phyloP scores from a whole-genome alignment of 805 yeast genomes.

The Wickerhamomyces hampshirensis region DNA sequence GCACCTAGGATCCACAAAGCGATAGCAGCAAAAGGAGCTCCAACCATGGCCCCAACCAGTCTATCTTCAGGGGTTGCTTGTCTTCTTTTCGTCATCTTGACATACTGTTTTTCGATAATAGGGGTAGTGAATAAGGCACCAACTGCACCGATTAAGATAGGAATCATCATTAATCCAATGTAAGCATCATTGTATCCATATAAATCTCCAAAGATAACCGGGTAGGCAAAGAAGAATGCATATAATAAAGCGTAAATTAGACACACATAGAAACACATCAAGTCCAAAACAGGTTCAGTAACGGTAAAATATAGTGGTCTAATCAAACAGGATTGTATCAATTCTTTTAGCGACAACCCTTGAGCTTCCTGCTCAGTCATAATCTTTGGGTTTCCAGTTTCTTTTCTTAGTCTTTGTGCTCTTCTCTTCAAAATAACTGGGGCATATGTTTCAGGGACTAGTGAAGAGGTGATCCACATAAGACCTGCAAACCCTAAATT shows the following conservation, averaged over 20 bases:
- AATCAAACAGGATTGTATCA: conserved; percentile 64
- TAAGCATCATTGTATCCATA: conserved; percentile 74
- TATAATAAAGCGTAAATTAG: conserved; percentile 85
- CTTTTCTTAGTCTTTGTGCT: conserved; percentile 64
- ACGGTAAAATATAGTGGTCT: conserved; percentile 76
- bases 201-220: conserved; percentile 75
- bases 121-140: conserved; percentile 75
- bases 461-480: conserved; percentile 61
- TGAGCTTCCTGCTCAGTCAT: conserved; percentile 93
- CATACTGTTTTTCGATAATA: conserved; percentile 58
- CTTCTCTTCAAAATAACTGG: conserved; percentile 70
- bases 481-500: conserved; percentile 89
- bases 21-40: conserved; percentile 78
- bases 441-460: conserved; percentile 88
- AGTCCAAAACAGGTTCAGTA: conserved; percentile 81
- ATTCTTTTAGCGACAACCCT: conserved; percentile 63
- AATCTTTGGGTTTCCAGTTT: conserved; percentile 76
- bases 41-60: conserved; percentile 74
- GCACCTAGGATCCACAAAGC: conserved; percentile 80
- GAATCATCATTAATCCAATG: conserved; percentile 85
- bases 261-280: conserved; percentile 82
- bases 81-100: conserved; percentile 45
- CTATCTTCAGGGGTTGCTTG: conserved; percentile 77
- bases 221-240: conserved; percentile 94
- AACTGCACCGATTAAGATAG: conserved; percentile 82